phyloP scores from a whole-genome alignment of 352 stramenopile genomes.

The Thraustotheca clavata region DNA sequence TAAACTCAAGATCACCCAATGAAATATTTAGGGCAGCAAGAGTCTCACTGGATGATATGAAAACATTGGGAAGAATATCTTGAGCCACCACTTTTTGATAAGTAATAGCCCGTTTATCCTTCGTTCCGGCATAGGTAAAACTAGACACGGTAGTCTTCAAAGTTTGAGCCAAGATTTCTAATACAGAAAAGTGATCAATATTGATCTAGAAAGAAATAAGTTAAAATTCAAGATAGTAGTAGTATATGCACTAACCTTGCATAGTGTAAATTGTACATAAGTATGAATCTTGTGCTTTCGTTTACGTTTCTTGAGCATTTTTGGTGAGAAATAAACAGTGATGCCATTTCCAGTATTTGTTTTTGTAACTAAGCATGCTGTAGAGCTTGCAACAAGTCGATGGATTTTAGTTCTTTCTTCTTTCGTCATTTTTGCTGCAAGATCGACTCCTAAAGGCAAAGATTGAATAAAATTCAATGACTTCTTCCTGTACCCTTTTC shows the following conservation, averaged over 20 bases:
- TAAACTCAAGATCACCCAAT: constrained; percentile 48
- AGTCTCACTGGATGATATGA: constrained; percentile 34
- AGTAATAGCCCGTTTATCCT: constrained; percentile 67
- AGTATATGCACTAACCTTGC: constrained; percentile 35
- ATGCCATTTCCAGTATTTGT: constrained; percentile 39
- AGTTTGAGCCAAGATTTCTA: constrained; percentile 41
- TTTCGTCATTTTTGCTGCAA: constrained; percentile 55
- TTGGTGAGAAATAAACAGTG: constrained; percentile 49
- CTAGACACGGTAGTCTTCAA: constrained; percentile 40
- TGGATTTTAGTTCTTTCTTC: constrained; percentile 49
- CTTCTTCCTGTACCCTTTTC: constrained; percentile 26
- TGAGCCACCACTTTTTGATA: constrained; percentile 54
- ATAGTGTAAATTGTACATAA: constrained; percentile 55
- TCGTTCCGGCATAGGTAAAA: constrained; percentile 61
- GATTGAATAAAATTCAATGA: not conserved
- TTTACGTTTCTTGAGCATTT: constrained; percentile 65
- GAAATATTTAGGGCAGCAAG: constrained; percentile 20
- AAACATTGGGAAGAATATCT: constrained; percentile 31
- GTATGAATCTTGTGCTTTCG: constrained; percentile 38
- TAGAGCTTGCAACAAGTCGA: constrained; percentile 47
- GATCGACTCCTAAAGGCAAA: constrained; percentile 32
- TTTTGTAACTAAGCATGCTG: constrained; percentile 51
- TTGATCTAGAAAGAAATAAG: constrained; percentile 33
- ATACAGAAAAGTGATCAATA: constrained; percentile 57
- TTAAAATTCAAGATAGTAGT: not conserved